Percentiles rank a stretch among this genome's conserved stretches.
These are phyloP conservation scores for Fusarium sacchari DNA, from an alignment of 2,329 filamentous ascomycete genomes.

Conservation along the genomic window DNA sequence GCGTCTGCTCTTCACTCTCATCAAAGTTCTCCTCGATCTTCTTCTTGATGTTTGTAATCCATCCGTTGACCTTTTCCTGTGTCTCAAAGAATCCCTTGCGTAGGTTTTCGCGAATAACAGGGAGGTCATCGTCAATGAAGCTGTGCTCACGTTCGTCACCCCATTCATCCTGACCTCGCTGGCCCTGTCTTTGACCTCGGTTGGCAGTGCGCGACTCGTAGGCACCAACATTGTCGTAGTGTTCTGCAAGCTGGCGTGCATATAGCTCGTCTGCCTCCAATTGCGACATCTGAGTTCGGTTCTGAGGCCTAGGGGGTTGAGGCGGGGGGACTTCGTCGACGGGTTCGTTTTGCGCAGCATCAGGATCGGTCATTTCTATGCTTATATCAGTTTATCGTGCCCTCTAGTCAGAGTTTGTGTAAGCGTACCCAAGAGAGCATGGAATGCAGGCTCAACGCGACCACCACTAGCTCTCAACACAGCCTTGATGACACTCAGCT, in stretches of 20 bases:
- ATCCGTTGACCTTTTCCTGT: conserved; percentile 89
- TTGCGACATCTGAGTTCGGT: conserved; percentile 75
- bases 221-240: conserved; percentile 75
- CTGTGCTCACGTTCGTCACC: conserved; percentile 80
- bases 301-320: conserved; percentile 81
- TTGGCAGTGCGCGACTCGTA: conserved; percentile 68
- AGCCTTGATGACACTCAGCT: conserved; percentile 83
- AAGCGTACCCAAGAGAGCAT: conserved; percentile 81
- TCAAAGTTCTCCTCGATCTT: conserved; percentile 89
- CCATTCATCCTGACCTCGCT: conserved; percentile 36
- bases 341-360: conserved; percentile 66
- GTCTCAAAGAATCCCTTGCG: conserved; percentile 95
- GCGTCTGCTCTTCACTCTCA: conserved; percentile 66
- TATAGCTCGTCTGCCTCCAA: conserved; percentile 91
- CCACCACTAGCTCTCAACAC: conserved; percentile 87
- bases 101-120: conserved; percentile 91
- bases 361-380: conserved; percentile 81
- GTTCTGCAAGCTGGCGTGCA: conserved; percentile 90
- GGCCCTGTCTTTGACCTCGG: conserved; percentile 56
- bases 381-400: conserved; percentile 17
- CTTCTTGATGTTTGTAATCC: conserved; percentile 93
- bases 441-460: conserved; percentile 92
- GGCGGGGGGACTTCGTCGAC: conserved; percentile 71
- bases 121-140: conserved; percentile 96
- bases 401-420: background rate